phyloP scores from a whole-genome alignment of 192 early-diverging fungal genomes.

The Linnemannia hyalina region DNA sequence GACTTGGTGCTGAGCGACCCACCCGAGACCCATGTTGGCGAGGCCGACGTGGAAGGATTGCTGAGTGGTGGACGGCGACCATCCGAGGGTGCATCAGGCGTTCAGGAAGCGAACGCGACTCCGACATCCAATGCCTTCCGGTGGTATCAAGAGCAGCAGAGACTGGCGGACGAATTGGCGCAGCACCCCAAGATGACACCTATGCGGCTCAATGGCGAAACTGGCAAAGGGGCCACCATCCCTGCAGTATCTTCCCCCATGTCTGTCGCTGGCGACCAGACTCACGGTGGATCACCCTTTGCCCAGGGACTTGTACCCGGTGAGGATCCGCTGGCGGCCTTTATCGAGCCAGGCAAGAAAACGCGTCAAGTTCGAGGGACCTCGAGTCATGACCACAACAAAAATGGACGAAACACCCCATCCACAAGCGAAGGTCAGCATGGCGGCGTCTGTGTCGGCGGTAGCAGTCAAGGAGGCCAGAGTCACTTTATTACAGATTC shows the following conservation, averaged over 20 bases:
- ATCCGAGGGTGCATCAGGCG: neutral
- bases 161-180: conserved; percentile 32
- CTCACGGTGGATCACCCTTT: neutral
- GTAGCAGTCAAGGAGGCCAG: neutral
- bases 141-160: conserved; percentile 43
- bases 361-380: neutral
- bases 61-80: neutral
- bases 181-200: conserved; percentile 29
- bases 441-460: neutral
- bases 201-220: conserved; percentile 11
- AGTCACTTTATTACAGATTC: neutral
- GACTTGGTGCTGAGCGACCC: conserved; percentile 54
- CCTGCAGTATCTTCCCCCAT: neutral
- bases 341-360: conserved; percentile 8
- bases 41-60: conserved; percentile 24
- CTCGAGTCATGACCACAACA: neutral
- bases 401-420: neutral
- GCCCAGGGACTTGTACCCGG: conserved; percentile 9
- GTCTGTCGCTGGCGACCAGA: neutral
- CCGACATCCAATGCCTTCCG: conserved; percentile 43
- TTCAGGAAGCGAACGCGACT: conserved; percentile 17
- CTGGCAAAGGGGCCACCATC: neutral
- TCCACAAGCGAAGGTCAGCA: neutral
- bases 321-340: conserved; percentile 34
- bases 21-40: conserved; percentile 34